A percentile compares a stretch with the other conserved stretches of the same genome.
Conservation (phyloP, 208 protist genomes). For the Vickermania spadyakhi region DNA sequence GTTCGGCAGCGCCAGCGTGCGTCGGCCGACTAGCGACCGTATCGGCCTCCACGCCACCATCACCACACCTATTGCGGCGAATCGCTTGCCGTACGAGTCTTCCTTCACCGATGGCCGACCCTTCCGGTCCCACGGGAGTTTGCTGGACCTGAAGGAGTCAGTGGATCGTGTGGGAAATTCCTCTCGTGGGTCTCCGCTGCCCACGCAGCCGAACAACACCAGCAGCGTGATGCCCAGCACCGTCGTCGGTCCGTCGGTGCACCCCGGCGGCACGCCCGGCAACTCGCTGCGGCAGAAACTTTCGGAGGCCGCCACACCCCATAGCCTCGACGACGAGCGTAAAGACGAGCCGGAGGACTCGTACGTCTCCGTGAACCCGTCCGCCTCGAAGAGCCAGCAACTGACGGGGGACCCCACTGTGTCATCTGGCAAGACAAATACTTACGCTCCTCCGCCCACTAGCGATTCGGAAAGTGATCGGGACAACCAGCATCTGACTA, state of each 20-base stretch:
- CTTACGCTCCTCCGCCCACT: conserved; percentile 40
- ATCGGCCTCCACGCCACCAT: neutral
- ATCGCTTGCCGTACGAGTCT: conserved; percentile 1
- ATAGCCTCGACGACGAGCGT: neutral
- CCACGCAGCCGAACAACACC: neutral
- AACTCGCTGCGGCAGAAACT: neutral
- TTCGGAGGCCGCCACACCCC: neutral
- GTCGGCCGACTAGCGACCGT: neutral
- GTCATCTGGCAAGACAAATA: conserved; percentile 3
- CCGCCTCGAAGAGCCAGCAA: neutral
- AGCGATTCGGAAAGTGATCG: conserved; percentile 75
- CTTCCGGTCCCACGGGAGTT: neutral
- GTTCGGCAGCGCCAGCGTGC: neutral
- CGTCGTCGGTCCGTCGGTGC: neutral
- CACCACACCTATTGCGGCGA: conserved; percentile 2
- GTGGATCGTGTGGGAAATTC: neutral
- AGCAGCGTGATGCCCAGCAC: neutral
- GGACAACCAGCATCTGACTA: conserved; percentile 57
- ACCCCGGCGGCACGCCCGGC: neutral
- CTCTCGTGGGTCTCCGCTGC: neutral
- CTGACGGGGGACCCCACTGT: neutral
- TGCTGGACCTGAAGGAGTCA: neutral
- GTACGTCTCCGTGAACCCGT: neutral
- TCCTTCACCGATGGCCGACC: neutral
- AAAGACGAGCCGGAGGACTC: neutral